Evolutionary conservation across 371 early-diverging fungal genomes (phyloP).

Genomic region (Mortierella sp.): DNA sequence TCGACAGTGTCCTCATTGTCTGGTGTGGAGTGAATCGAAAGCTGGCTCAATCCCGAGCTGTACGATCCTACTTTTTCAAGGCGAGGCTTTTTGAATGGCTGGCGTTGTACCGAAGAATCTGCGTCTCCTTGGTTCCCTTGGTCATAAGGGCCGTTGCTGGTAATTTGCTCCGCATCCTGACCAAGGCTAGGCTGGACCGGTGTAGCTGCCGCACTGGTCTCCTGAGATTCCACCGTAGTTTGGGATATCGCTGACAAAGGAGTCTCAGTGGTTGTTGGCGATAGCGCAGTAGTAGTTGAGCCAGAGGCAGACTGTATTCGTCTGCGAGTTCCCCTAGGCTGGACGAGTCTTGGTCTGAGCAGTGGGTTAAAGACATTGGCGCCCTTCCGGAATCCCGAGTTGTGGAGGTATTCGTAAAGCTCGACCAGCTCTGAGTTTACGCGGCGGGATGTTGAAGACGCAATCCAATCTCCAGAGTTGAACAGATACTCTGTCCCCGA

Average conservation of each 20-base stretch:
- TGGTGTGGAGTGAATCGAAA: constrained; percentile 10
- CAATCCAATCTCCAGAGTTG: constrained; percentile 38
- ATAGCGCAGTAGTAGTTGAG: neutral
- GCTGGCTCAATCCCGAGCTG: constrained; percentile 15
- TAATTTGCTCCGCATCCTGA: constrained; percentile 6
- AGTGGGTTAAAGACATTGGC: constrained; percentile 14
- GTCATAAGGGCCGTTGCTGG: neutral
- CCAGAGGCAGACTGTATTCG: constrained; percentile 12
- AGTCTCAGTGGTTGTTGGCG: neutral
- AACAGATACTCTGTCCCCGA: constrained; percentile 39
- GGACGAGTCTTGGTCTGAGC: neutral
- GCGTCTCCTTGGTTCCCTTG: neutral
- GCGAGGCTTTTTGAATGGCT: constrained; percentile 25
- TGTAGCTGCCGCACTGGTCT: neutral
- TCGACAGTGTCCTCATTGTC: neutral
- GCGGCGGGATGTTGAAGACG: constrained; percentile 34
- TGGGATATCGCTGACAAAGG: neutral
- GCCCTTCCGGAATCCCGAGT: constrained; percentile 32
- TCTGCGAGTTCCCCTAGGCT: constrained; percentile 25
- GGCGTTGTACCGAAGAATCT: neutral
- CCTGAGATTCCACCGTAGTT: neutral
- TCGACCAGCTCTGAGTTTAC: constrained; percentile 53
- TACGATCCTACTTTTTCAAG: constrained; percentile 8
- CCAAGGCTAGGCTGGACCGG: no score
- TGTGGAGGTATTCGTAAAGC: constrained; percentile 49